Evolutionary conservation across 1,284 basidiomycete species (phyloP).

Genomic region (Cryptococcus maquisensis): DNA sequence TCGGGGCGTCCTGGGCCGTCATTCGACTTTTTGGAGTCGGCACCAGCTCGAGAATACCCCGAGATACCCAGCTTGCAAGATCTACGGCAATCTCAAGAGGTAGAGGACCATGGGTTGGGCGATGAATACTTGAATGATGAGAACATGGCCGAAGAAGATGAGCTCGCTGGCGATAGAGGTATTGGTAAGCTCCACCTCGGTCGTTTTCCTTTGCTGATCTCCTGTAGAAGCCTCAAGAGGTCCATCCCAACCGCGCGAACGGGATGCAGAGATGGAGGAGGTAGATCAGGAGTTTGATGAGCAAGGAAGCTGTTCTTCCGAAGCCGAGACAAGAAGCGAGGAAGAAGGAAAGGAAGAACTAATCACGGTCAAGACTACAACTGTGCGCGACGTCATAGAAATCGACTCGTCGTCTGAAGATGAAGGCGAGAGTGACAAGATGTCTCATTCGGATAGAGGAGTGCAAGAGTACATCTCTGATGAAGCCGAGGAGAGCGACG

Average conservation of each 20-base stretch:
- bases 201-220: too few relatives aligned
- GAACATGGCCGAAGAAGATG: constrained; percentile 6
- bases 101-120: background rate
- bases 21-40: too few relatives aligned
- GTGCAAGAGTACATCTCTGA: too few relatives aligned
- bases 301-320: background rate
- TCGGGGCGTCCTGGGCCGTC: too few relatives aligned
- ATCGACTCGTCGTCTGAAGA: constrained; percentile 15
- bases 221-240: too few relatives aligned
- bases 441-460: too few relatives aligned
- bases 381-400: constrained; percentile 7
- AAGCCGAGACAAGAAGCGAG: background rate
- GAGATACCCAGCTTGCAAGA: too few relatives aligned
- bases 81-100: background rate
- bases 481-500: constrained; percentile 3
- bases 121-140: constrained; percentile 2
- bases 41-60: too few relatives aligned
- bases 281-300: background rate
- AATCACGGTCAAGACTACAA: background rate
- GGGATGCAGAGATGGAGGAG: constrained; percentile 2
- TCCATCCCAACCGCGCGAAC: too few relatives aligned
- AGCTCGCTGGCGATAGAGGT: constrained; percentile 2
- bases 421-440: too few relatives aligned
- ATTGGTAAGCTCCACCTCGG: too few relatives aligned
- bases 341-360: background rate